These are phyloP conservation scores for Asparagopsis taxiformis DNA, from an alignment of 31 red algal genomes.

Conservation along the genomic window DNA sequence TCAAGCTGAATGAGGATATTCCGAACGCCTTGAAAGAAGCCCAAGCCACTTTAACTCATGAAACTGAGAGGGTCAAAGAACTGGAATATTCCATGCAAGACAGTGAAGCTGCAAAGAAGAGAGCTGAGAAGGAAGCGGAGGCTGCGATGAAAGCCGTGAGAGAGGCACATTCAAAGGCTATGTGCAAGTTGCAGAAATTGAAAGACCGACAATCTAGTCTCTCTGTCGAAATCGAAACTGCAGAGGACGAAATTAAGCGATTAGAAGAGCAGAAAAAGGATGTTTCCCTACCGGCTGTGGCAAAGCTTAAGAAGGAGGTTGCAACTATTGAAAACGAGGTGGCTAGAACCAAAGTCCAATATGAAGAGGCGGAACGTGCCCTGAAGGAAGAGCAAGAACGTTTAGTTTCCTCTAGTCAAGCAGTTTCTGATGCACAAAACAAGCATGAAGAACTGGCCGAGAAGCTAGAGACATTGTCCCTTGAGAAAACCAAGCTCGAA, in stretches of 20 bases:
- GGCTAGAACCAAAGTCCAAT: constrained; percentile 8
- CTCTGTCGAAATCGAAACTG: constrained; percentile 48
- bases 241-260: constrained; percentile 59
- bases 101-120: constrained; percentile 45
- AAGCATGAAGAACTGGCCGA: constrained; percentile 48
- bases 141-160: constrained; percentile 38
- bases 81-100: constrained; percentile 65
- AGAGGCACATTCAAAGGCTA: constrained; percentile 13
- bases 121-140: constrained; percentile 60
- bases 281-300: constrained; percentile 16
- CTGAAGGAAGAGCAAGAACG: constrained; percentile 40
- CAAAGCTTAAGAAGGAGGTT: constrained; percentile 43
- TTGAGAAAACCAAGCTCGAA: constrained; percentile 59
- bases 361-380: constrained; percentile 27
- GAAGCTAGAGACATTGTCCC: constrained; percentile 41
- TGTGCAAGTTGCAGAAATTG: constrained; percentile 17
- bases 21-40: constrained; percentile 21
- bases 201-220: constrained; percentile 47
- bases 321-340: constrained; percentile 22
- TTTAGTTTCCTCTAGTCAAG: constrained; percentile 32
- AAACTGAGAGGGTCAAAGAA: constrained; percentile 36
- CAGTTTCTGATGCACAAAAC: constrained; percentile 27
- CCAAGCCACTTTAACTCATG: constrained; percentile 22
- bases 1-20: constrained; percentile 48
- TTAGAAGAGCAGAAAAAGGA: constrained; percentile 36